Conservation (phyloP, 177 flowering plant genomes). For the Vitis hybrid region DNA sequence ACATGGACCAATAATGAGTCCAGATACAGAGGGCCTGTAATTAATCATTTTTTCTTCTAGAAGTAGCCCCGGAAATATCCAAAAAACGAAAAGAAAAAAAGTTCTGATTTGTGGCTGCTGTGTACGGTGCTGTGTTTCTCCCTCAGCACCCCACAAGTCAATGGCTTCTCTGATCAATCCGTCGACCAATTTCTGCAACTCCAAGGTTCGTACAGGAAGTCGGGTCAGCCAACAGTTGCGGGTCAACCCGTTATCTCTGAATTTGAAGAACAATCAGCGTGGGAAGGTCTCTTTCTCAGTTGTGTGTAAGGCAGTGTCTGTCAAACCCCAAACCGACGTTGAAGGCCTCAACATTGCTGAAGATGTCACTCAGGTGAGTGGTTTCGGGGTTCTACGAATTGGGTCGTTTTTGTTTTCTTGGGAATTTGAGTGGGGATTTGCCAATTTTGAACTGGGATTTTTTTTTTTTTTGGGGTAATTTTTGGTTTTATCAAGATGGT, state of each 20-base stretch:
- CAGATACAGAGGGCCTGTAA: too few species aligned
- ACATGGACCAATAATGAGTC: too few species aligned
- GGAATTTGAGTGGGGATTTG: constrained; percentile 5
- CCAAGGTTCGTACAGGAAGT: background rate
- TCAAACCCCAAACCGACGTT: constrained; percentile 45
- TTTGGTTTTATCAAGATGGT: background rate
- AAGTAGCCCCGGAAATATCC: too few species aligned
- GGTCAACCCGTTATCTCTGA: constrained; percentile 2
- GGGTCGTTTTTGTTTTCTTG: constrained; percentile 3
- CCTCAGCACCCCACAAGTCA: too few species aligned
- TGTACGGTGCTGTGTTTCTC: too few species aligned
- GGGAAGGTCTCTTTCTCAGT: constrained; percentile 19
- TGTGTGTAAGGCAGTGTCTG: constrained; percentile 67
- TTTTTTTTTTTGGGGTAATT: background rate
- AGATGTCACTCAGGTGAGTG: constrained; percentile 74
- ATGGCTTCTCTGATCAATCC: too few species aligned
- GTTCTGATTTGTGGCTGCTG: too few species aligned
- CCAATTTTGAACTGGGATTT: background rate
- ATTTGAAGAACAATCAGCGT: constrained; percentile 16
- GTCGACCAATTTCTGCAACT: background rate
- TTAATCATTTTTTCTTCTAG: too few species aligned
- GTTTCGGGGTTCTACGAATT: background rate
- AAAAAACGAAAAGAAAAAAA: too few species aligned
- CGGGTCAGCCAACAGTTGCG: too few species aligned
- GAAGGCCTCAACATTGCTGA: constrained; percentile 87